Evolutionary conservation across 2,329 filamentous ascomycete genomes (phyloP), one percentile per base, ranked within the genome.

Genomic region (Rhexocercosporidium sp.): DNA sequence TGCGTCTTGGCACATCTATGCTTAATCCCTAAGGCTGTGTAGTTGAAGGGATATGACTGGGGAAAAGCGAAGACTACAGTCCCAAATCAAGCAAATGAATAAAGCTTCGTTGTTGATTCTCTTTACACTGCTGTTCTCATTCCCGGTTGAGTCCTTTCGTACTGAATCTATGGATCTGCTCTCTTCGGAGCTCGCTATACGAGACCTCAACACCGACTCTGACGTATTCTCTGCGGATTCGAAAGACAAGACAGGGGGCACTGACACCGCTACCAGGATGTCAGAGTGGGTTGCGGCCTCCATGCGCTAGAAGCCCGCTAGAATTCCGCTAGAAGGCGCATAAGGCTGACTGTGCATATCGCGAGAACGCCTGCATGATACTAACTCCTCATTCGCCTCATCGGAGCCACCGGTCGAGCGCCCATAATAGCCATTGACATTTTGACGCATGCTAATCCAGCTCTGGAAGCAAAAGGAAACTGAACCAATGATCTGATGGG

Each of bases 291-390:
- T 57, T 37, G 20, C 18, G 14, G n/a, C 37, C 11, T 57, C 12
- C 54, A 57, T 25, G 54, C 54, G 34, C 31, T 47, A 57, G 54
- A 57, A 57, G 31, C 3, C 31, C 54, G 34, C 31, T 39, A 57
- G 54, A 57, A 57, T 20, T 57, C 11, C 54, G 31, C 54, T 57
- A 57, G 54, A 57, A 57, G 54, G 54, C n/a, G 54, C 25, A 57
- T 3, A 57, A 27, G 31, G 54, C 54, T 57, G 54, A 57, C 54
- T 14, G 54, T 57, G 54, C 54, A 57, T 41, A 37, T 57, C 20
- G 22, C 12, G 31, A 57, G 11, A 25, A 20, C 41, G 34, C 34
- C 16, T 57, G 54, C 54, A 57, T 57, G 31, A 3, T 20, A 41
- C 54, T 57, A 57, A 25, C 12, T 57, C 31, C 20, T 27, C 20